Percentiles rank a stretch among this genome's conserved stretches.
Conservation (phyloP, 495 filamentous ascomycete genomes). For the Hypoxylon crocopeplum region DNA sequence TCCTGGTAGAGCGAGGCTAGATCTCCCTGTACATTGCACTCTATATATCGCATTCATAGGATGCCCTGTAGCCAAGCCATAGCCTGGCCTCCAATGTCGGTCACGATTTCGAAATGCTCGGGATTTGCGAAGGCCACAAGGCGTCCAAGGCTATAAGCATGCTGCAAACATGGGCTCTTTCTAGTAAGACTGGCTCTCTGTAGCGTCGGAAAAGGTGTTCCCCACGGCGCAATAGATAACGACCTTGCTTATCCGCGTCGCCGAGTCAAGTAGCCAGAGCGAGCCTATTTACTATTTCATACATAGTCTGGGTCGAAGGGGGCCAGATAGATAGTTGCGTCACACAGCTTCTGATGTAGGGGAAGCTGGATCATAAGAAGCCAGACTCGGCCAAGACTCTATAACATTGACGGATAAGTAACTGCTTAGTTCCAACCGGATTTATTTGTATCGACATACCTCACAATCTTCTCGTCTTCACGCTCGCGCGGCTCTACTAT, state of each 20-base stretch:
- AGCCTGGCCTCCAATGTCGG: too few species aligned
- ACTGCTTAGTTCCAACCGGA: background rate
- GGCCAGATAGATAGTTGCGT: slow-evolving; percentile 2
- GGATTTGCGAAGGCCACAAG: too few species aligned
- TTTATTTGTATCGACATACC: slow-evolving; percentile 49
- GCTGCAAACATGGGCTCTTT: too few species aligned
- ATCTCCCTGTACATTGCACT: too few species aligned
- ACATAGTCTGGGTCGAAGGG: background rate
- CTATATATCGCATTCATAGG: too few species aligned
- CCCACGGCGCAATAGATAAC: too few species aligned
- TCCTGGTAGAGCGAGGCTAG: too few species aligned
- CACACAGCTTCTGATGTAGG: background rate
- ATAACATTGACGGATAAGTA: slow-evolving; percentile 1
- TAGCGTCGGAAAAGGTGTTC: too few species aligned
- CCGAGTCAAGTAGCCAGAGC: slow-evolving; percentile 1
- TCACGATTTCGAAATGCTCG: too few species aligned
- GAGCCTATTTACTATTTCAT: slow-evolving; percentile 9
- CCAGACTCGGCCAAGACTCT: slow-evolving; percentile 57
- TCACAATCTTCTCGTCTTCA: slow-evolving; percentile 83
- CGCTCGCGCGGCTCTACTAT: slow-evolving; percentile 91
- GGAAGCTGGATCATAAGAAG: slow-evolving; percentile 47
- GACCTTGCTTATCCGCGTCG: slow-evolving; percentile 1
- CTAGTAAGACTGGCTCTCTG: too few species aligned
- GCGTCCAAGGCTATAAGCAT: too few species aligned
- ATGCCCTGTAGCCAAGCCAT: too few species aligned